phyloP scores from a whole-genome alignment of 805 yeast species.

The Candida xyloterini region DNA sequence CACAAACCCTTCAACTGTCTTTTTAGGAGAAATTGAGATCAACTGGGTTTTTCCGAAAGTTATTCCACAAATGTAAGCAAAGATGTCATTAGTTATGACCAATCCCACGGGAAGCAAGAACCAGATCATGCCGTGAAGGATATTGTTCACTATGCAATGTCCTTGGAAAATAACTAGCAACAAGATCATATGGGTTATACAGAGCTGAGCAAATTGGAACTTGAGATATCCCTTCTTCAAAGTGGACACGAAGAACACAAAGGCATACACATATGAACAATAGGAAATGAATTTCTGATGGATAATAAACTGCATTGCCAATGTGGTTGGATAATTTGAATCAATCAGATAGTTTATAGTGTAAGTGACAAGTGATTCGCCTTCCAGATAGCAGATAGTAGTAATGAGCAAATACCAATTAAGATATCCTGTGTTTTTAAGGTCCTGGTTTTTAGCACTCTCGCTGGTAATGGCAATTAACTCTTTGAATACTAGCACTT shows the following conservation, averaged over 20 bases:
- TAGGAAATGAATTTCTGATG: slow-evolving; percentile 86
- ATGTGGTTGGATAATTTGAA: slow-evolving; percentile 26
- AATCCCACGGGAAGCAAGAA: slow-evolving; percentile 86
- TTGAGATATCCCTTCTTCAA: slow-evolving; percentile 84
- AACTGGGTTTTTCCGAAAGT: slow-evolving; percentile 92
- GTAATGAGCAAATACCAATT: slow-evolving; percentile 91
- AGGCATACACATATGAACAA: slow-evolving; percentile 79
- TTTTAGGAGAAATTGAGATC: slow-evolving; percentile 92
- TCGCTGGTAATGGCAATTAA: slow-evolving; percentile 82
- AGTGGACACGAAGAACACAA: slow-evolving; percentile 85
- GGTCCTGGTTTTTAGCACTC: slow-evolving; percentile 72
- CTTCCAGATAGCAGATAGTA: slow-evolving; percentile 87
- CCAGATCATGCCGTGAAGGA: slow-evolving; percentile 91
- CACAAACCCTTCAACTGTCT: slow-evolving; percentile 94
- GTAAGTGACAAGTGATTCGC: slow-evolving; percentile 72
- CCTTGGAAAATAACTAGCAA: slow-evolving; percentile 90
- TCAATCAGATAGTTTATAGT: slow-evolving; percentile 26
- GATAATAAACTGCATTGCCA: slow-evolving; percentile 32
- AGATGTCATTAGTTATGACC: slow-evolving; percentile 91
- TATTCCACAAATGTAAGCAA: slow-evolving; percentile 95
- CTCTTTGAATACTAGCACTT: slow-evolving; percentile 84
- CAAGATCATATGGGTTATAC: slow-evolving; percentile 91
- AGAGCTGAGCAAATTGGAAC: slow-evolving; percentile 91
- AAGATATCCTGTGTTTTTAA: slow-evolving; percentile 78
- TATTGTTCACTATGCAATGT: slow-evolving; percentile 85